Conservation (phyloP, 345 rosid genomes). For the Gossypioides kirkii region DNA sequence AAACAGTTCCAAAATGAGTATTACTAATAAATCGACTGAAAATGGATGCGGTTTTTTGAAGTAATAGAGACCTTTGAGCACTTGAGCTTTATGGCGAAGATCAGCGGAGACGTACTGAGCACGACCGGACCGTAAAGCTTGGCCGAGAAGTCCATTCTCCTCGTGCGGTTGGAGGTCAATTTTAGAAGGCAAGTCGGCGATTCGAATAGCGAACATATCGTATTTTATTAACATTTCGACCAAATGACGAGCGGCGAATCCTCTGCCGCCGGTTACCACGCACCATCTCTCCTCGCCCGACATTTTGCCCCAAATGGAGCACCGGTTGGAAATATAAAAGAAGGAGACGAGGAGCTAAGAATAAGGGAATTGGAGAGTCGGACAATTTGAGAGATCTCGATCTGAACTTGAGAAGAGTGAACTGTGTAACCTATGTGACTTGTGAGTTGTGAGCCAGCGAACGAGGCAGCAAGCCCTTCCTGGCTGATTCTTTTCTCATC, state of each 20-base stretch:
- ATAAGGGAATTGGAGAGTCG: neutral
- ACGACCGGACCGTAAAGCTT: slow-evolving; percentile 64
- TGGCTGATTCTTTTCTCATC: no score
- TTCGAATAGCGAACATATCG: slow-evolving; percentile 51
- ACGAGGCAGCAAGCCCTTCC: no score
- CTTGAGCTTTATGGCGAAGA: slow-evolving; percentile 74
- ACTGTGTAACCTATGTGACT: neutral
- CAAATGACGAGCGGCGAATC: slow-evolving; percentile 82
- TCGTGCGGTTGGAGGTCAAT: slow-evolving; percentile 53
- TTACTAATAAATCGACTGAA: neutral
- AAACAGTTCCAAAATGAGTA: neutral
- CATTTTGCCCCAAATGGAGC: slow-evolving; percentile 21
- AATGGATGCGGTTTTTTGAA: neutral
- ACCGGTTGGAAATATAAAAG: neutral
- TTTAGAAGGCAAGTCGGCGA: slow-evolving; percentile 62
- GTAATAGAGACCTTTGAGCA: slow-evolving; percentile 48
- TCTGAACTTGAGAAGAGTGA: slow-evolving; percentile 4
- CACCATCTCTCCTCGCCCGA: slow-evolving; percentile 59
- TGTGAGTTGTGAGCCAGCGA: neutral
- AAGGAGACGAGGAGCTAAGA: neutral
- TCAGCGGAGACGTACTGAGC: slow-evolving; percentile 55
- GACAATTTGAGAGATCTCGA: neutral
- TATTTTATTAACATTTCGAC: slow-evolving; percentile 68
- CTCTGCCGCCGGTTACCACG: slow-evolving; percentile 90
- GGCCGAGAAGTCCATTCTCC: slow-evolving; percentile 56